Evolutionary conservation across 371 early-diverging fungal genomes (phyloP).

Genomic region (Mortierella sp.): DNA sequence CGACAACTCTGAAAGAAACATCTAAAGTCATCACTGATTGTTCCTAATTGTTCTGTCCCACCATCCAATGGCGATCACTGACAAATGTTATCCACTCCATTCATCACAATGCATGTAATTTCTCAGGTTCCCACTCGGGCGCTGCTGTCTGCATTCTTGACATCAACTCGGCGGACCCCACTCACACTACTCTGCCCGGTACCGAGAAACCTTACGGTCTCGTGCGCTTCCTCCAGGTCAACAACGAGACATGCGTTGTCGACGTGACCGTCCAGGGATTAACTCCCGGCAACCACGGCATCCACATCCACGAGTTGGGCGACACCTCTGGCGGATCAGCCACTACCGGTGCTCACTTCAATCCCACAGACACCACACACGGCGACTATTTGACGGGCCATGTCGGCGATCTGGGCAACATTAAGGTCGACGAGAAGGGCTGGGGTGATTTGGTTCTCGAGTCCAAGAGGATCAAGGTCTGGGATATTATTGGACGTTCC

Average conservation of each 20-base stretch:
- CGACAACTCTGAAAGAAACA: background rate
- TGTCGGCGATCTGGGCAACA: conserved; percentile 78
- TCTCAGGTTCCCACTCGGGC: conserved; percentile 66
- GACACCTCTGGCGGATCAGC: conserved; percentile 77
- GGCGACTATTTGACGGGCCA: conserved; percentile 71
- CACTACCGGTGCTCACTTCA: conserved; percentile 73
- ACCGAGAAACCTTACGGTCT: conserved; percentile 75
- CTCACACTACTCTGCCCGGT: conserved; percentile 49
- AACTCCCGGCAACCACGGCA: conserved; percentile 76
- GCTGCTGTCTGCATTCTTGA: conserved; percentile 95
- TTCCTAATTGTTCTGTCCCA: conserved; percentile 11
- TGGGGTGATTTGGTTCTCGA: conserved; percentile 85
- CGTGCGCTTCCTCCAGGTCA: conserved; percentile 86
- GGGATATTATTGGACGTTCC: conserved; percentile 92
- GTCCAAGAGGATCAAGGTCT: conserved; percentile 78
- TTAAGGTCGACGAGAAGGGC: conserved; percentile 78
- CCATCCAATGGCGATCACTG: background rate
- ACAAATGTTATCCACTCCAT: background rate
- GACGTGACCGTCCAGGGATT: conserved; percentile 84
- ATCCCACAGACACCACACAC: conserved; percentile 68
- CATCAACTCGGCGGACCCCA: conserved; percentile 61
- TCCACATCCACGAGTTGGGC: conserved; percentile 86
- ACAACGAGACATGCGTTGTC: conserved; percentile 75
- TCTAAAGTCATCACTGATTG: conserved; percentile 27
- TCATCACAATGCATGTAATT: background rate